A percentile compares a stretch with the other conserved stretches of the same genome.
phyloP scores from a whole-genome alignment of 2,329 filamentous ascomycete genomes.

The Aspergillus jensenii region DNA sequence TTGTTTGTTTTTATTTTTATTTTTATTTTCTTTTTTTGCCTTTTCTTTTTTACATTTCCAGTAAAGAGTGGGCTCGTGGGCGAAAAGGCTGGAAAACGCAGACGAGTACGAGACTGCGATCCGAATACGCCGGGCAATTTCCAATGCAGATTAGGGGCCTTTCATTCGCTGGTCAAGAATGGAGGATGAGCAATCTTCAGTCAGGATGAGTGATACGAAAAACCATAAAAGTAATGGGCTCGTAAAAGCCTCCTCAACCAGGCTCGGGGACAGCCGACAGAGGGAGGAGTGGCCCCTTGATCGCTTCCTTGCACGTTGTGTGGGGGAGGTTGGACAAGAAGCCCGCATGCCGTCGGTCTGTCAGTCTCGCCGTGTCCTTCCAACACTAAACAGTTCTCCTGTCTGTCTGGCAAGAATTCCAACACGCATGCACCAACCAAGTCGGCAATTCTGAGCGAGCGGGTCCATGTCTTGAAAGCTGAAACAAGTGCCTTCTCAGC shows the following conservation, averaged over 20 bases:
- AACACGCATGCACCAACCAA: neutral
- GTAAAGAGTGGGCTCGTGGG: neutral
- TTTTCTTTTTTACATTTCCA: neutral
- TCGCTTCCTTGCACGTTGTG: neutral
- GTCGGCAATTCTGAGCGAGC: slow-evolving; percentile 12
- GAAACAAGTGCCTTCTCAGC: slow-evolving; percentile 10
- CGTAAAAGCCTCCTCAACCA: neutral
- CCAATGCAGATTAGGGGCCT: slow-evolving; percentile 3
- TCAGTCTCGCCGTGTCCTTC: neutral
- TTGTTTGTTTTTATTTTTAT: neutral
- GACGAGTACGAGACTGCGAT: slow-evolving; percentile 1
- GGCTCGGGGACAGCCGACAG: neutral
- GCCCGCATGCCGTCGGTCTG: slow-evolving; percentile 2
- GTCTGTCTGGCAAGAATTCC: neutral
- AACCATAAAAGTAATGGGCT: neutral
- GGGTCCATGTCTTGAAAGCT: slow-evolving; percentile 5
- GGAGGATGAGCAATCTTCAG: neutral
- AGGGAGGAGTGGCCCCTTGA: neutral
- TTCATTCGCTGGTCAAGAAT: neutral
- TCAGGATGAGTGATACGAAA: neutral
- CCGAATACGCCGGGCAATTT: slow-evolving; percentile 6
- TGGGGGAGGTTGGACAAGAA: neutral
- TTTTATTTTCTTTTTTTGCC: neutral
- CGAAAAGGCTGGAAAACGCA: neutral
- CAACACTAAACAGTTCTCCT: neutral